Evolutionary conservation across 75 land plant genomes (phyloP).

Genomic region (Sequoiadendron giganteum): DNA sequence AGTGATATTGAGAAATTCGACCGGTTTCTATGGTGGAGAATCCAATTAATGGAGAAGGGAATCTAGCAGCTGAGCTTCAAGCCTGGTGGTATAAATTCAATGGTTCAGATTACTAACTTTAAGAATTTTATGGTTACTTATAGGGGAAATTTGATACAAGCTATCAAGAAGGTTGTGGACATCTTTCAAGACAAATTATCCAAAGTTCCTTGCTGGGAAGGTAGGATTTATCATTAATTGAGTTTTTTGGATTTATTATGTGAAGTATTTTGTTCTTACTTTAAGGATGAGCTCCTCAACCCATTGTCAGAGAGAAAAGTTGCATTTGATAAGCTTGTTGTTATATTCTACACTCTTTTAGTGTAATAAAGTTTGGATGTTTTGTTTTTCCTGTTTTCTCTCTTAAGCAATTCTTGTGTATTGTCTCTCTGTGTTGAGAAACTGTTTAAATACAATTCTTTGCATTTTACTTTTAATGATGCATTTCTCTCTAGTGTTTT

Average conservation of each 20-base stretch:
- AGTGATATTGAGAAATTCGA: slow-evolving; percentile 50
- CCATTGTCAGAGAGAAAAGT: neutral
- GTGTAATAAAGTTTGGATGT: no score
- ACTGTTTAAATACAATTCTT: neutral
- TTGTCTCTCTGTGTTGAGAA: neutral
- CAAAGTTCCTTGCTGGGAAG: slow-evolving; percentile 54
- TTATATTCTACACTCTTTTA: no score
- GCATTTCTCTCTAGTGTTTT: neutral
- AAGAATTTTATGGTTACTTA: slow-evolving; percentile 40
- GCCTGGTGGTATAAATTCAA: slow-evolving; percentile 46
- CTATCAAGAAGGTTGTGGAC: slow-evolving; percentile 29
- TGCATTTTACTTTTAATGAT: neutral
- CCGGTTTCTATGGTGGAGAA: slow-evolving; percentile 59
- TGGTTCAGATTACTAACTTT: slow-evolving; percentile 68
- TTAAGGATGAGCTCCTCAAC: neutral
- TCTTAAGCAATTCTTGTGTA: neutral
- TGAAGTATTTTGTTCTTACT: neutral
- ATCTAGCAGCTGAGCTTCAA: slow-evolving; percentile 50
- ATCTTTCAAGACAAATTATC: slow-evolving; percentile 70
- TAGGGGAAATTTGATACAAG: slow-evolving; percentile 24
- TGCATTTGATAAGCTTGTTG: neutral
- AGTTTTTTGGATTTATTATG: neutral
- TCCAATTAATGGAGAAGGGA: slow-evolving; percentile 59
- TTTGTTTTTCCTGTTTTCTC: neutral
- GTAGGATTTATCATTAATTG: slow-evolving; percentile 23